A percentile compares a stretch with the other conserved stretches of the same genome.
Conservation (phyloP, 306 rosid species). For the Boehmeria nivea region DNA sequence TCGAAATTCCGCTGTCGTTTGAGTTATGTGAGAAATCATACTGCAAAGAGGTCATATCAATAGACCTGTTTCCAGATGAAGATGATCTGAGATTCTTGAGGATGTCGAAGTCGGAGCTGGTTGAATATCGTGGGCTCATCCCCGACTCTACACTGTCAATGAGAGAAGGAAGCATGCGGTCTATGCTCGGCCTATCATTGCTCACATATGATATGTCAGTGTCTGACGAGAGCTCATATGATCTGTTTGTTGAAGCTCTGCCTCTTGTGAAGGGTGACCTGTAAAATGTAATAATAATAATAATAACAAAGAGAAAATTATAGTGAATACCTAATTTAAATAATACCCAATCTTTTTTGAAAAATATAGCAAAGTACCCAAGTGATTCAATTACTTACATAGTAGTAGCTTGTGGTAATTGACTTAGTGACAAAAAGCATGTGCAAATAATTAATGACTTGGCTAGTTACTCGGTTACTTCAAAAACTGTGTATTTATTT, state of each 20-base stretch:
- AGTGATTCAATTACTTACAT: too few relatives aligned
- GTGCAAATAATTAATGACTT: too few relatives aligned
- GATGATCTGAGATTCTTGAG: conserved; percentile 35
- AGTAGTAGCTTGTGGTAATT: too few relatives aligned
- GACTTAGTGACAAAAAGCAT: too few relatives aligned
- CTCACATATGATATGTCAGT: conserved; percentile 76
- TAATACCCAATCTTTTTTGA: too few relatives aligned
- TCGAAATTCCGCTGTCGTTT: conserved; percentile 30
- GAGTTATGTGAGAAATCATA: conserved; percentile 35
- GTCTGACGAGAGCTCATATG: conserved; percentile 40
- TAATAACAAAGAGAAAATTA: too few relatives aligned
- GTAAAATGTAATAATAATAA: too few relatives aligned
- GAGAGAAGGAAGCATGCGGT: conserved; percentile 33
- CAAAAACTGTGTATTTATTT: too few relatives aligned
- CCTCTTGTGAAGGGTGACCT: conserved; percentile 67
- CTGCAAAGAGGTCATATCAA: conserved; percentile 26
- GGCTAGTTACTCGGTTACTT: too few relatives aligned
- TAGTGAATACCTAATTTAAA: too few relatives aligned
- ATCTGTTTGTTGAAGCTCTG: conserved; percentile 29
- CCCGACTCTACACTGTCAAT: conserved; percentile 37
- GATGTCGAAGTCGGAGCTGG: conserved; percentile 40
- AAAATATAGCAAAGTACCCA: too few relatives aligned
- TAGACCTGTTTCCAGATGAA: conserved; percentile 33
- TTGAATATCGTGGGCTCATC: conserved; percentile 32
- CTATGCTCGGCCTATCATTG: conserved; percentile 51